Conservation (phyloP, 2,329 filamentous ascomycete genomes). For the Albifimbria verrucaria region DNA sequence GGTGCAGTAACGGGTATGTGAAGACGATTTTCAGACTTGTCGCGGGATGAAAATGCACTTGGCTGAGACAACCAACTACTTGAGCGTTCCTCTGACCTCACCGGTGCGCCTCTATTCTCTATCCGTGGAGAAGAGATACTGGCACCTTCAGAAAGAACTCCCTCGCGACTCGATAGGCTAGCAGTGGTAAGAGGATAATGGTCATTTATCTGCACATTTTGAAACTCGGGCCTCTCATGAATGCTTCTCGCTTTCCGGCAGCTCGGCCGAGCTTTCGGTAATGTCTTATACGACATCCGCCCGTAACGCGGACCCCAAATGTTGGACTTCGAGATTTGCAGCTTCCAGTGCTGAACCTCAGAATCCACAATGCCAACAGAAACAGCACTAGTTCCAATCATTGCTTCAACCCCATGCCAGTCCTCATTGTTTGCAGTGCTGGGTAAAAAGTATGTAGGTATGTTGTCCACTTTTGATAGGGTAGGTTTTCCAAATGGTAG, state of each 20-base stretch:
- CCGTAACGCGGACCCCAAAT: neutral
- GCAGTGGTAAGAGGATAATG: neutral
- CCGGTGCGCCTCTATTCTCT: neutral
- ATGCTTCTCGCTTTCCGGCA: neutral
- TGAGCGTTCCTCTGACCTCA: slow-evolving; percentile 4
- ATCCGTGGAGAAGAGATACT: neutral
- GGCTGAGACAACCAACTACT: slow-evolving; percentile 21
- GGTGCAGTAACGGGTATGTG: slow-evolving; percentile 16
- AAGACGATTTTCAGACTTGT: slow-evolving; percentile 7
- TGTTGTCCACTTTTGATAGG: neutral
- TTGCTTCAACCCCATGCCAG: neutral
- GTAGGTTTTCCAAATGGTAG: neutral
- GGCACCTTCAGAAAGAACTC: neutral
- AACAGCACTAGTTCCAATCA: neutral
- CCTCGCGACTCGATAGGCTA: neutral
- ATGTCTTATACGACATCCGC: neutral
- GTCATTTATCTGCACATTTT: neutral
- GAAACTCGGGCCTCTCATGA: neutral
- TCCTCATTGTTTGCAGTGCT: neutral
- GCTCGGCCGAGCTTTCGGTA: neutral
- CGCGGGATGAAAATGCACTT: slow-evolving; percentile 12
- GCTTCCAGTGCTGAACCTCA: neutral
- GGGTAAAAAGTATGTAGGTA: neutral
- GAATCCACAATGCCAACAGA: neutral
- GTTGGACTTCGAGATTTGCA: neutral